Percentiles rank a stretch among this genome's conserved stretches.
phyloP scores from a whole-genome alignment of 345 rosid genomes.

The Firmiana major region DNA sequence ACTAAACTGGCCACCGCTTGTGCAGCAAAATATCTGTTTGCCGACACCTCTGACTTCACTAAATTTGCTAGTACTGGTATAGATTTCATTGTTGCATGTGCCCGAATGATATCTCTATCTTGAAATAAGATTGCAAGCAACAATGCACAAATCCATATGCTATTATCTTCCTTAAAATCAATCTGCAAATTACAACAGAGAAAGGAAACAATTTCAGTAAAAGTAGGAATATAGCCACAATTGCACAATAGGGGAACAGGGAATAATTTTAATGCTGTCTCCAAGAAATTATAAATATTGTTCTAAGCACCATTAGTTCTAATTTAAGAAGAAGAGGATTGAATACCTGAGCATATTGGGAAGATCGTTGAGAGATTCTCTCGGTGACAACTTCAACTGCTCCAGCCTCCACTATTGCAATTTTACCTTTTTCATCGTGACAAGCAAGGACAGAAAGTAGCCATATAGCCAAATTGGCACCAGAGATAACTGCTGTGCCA shows the following conservation, averaged over 20 bases:
- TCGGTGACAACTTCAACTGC: slow-evolving; percentile 85
- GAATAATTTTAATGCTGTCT: background rate
- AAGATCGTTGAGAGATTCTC: slow-evolving; percentile 56
- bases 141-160: slow-evolving; percentile 92
- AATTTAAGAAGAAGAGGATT: slow-evolving; percentile 11
- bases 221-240: background rate
- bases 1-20: slow-evolving; percentile 91
- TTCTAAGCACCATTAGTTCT: background rate
- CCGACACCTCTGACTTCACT: slow-evolving; percentile 84
- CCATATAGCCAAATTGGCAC: slow-evolving; percentile 81
- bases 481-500: slow-evolving; percentile 56
- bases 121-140: slow-evolving; percentile 88
- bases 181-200: slow-evolving; percentile 48
- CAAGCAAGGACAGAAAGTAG: slow-evolving; percentile 90
- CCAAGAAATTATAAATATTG: background rate
- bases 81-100: slow-evolving; percentile 83
- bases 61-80: slow-evolving; percentile 85
- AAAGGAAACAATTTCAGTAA: background rate
- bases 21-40: slow-evolving; percentile 94
- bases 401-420: slow-evolving; percentile 83
- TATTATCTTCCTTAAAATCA: slow-evolving; percentile 78
- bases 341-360: slow-evolving; percentile 73
- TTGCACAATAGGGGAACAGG: background rate
- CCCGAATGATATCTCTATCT: slow-evolving; percentile 94
- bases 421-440: slow-evolving; percentile 76